phyloP scores from a whole-genome alignment of 148 eudicot genomes.

The Silene latifolia region DNA sequence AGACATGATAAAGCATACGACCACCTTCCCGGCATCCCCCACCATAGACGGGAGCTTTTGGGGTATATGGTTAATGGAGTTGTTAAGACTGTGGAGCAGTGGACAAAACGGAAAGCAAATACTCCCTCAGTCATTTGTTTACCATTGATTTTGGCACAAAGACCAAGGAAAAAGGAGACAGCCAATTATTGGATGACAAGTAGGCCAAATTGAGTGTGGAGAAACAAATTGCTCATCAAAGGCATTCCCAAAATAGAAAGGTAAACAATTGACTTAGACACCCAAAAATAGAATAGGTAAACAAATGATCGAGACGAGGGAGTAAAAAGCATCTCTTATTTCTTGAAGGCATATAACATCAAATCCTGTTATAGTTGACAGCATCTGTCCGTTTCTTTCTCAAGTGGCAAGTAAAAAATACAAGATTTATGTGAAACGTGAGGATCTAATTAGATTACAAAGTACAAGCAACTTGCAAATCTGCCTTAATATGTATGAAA shows the following conservation, averaged over 20 bases:
- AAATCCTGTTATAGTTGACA: neutral
- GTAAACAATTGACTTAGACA: no score
- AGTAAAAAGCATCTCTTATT: conserved; percentile 14
- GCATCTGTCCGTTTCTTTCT: conserved; percentile 14
- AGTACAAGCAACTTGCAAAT: conserved; percentile 18
- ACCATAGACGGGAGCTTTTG: neutral
- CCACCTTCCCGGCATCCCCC: neutral
- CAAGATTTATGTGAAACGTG: neutral
- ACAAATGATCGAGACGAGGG: no score
- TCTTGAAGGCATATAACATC: conserved; percentile 15
- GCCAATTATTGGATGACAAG: no score
- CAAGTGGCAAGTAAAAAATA: conserved; percentile 2
- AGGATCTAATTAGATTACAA: conserved; percentile 8
- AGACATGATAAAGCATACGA: neutral
- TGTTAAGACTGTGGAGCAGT: neutral
- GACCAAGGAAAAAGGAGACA: no score
- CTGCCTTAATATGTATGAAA: neutral
- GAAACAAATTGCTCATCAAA: no score
- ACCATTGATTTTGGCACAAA: no score
- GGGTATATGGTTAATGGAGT: neutral
- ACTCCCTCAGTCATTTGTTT: no score
- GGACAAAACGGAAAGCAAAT: conserved; percentile 1
- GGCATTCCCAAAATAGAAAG: no score
- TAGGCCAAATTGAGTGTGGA: no score
- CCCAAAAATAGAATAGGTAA: no score